A percentile compares a stretch with the other conserved stretches of the same genome.
Conservation (phyloP, 164 flowering plant genomes). For the Vitis riparia region DNA sequence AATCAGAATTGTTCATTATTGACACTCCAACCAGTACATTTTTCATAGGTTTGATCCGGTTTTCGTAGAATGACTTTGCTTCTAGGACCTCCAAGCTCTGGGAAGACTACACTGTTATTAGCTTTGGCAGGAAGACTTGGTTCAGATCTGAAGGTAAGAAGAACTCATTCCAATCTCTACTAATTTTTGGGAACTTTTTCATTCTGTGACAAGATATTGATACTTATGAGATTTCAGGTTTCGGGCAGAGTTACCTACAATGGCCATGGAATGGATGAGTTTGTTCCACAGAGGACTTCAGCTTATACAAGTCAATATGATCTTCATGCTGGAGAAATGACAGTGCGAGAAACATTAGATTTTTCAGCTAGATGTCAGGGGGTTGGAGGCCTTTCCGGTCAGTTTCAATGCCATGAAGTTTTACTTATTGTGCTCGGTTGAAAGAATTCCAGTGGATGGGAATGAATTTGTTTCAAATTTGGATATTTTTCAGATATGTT, state of each 20-base stretch:
- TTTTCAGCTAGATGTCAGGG: slow-evolving; percentile 80
- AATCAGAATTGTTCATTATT: too few species aligned
- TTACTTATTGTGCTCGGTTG: not conserved
- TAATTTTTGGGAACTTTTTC: not conserved
- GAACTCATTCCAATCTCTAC: not conserved
- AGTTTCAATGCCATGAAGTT: slow-evolving; percentile 7
- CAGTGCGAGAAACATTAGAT: slow-evolving; percentile 66
- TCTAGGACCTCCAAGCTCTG: slow-evolving; percentile 70
- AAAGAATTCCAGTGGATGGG: not conserved
- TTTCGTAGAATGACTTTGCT: slow-evolving; percentile 60
- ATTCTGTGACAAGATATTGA: not conserved
- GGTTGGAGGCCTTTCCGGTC: slow-evolving; percentile 55
- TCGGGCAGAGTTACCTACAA: slow-evolving; percentile 60
- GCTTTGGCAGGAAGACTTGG: slow-evolving; percentile 59
- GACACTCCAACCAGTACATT: not conserved
- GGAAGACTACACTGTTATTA: slow-evolving; percentile 58
- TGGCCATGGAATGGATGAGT: slow-evolving; percentile 59
- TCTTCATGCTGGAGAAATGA: slow-evolving; percentile 60
- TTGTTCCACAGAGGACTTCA: slow-evolving; percentile 61
- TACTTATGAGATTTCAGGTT: slow-evolving; percentile 24
- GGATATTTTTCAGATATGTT: slow-evolving; percentile 22
- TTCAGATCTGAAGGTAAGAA: slow-evolving; percentile 35
- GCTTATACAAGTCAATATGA: slow-evolving; percentile 69
- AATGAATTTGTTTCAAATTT: not conserved
- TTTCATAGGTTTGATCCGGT: not conserved